Percentiles rank a stretch among this genome's conserved stretches.
Conservation (phyloP, 1,284 basidiomycete species). For the Malassezia cuniculi region DNA sequence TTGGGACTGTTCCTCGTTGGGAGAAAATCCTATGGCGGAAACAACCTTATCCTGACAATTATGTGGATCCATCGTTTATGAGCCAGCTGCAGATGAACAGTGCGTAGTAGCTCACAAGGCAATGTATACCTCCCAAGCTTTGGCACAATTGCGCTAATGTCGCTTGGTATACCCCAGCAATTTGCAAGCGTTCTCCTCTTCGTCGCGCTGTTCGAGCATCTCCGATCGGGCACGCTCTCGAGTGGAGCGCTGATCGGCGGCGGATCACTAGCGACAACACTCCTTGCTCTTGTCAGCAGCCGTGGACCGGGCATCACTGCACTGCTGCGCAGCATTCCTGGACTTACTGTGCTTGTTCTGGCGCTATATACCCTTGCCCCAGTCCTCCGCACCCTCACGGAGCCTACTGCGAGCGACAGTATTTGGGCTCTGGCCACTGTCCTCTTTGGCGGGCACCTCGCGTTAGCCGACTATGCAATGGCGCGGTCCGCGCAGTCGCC, state of each 20-base stretch:
- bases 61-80: constrained; percentile 66
- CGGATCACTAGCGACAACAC: not conserved
- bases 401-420: constrained; percentile 86
- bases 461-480: constrained; percentile 56
- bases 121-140: constrained; percentile 50
- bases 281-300: not conserved
- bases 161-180: constrained; percentile 27
- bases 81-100: constrained; percentile 52
- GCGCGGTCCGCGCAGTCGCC: constrained; percentile 20
- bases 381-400: constrained; percentile 76
- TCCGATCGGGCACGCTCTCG: constrained; percentile 14
- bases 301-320: not conserved
- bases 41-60: constrained; percentile 68
- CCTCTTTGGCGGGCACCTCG: constrained; percentile 55
- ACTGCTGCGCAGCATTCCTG: constrained; percentile 4
- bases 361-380: constrained; percentile 79
- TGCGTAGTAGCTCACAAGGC: constrained; percentile 11
- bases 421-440: constrained; percentile 78
- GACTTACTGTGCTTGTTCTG: constrained; percentile 58
- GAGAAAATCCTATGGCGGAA: constrained; percentile 71
- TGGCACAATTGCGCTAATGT: constrained; percentile 57
- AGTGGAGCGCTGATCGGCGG: constrained; percentile 3
- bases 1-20: constrained; percentile 50
- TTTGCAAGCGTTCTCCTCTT: constrained; percentile 21
- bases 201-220: constrained; percentile 23